These are phyloP conservation scores for Wickerhamiella slavikovae DNA, from an alignment of 805 yeast genomes.

Conservation along the genomic window DNA sequence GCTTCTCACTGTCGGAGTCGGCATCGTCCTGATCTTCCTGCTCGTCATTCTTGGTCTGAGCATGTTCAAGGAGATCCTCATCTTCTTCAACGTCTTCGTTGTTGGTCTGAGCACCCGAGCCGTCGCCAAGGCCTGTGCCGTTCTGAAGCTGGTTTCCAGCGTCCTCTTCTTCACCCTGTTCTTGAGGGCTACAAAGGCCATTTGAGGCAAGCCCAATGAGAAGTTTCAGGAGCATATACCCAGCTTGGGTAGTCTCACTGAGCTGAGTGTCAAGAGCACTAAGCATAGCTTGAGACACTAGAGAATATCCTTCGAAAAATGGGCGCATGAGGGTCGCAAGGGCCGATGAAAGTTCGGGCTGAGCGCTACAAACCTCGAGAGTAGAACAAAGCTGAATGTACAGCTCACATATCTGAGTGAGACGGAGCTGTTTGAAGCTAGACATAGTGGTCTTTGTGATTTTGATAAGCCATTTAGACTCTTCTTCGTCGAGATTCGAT, in stretches of 20 bases:
- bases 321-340: slow-evolving; percentile 34
- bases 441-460: too few relatives aligned
- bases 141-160: slow-evolving; percentile 45
- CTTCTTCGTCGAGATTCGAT: too few relatives aligned
- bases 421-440: too few relatives aligned
- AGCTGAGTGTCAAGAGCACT: slow-evolving; percentile 29
- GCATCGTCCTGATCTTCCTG: slow-evolving; percentile 31
- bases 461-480: too few relatives aligned
- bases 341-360: slow-evolving; percentile 20
- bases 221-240: slow-evolving; percentile 34
- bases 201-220: slow-evolving; percentile 43
- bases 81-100: slow-evolving; percentile 60
- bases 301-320: slow-evolving; percentile 35
- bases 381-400: too few relatives aligned
- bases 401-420: too few relatives aligned
- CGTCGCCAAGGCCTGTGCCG: slow-evolving; percentile 88
- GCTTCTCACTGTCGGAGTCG: slow-evolving; percentile 66
- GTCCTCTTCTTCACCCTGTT: slow-evolving; percentile 35
- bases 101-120: slow-evolving; percentile 65
- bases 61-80: slow-evolving; percentile 64
- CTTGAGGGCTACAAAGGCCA: slow-evolving; percentile 88
- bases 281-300: slow-evolving; percentile 26
- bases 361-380: slow-evolving; percentile 18
- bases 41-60: slow-evolving; percentile 48
- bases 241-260: slow-evolving; percentile 33